phyloP scores from a whole-genome alignment of 2,329 filamentous ascomycete species.

The Hypoxylon sp. region DNA sequence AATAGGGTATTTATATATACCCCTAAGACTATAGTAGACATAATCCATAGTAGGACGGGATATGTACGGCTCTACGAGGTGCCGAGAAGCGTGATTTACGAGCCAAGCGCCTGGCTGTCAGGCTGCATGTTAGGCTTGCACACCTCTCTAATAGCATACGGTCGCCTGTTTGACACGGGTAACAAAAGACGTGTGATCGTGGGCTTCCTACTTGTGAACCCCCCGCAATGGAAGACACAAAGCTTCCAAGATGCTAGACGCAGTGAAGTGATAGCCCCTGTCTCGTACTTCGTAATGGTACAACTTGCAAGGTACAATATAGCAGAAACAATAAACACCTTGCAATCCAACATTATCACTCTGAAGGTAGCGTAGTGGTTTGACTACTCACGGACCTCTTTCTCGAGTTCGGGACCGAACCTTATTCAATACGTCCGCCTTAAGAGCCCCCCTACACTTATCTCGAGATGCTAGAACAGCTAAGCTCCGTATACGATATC shows the following conservation, averaged over 20 bases:
- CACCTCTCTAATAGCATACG: slow-evolving; percentile 13
- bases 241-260: neutral
- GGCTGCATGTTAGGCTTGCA: slow-evolving; percentile 12
- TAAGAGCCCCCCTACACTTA: slow-evolving; percentile 13
- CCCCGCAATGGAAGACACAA: slow-evolving; percentile 24
- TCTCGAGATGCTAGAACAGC: neutral
- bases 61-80: neutral
- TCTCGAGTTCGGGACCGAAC: slow-evolving; percentile 22
- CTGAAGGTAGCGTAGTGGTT: neutral
- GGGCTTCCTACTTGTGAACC: slow-evolving; percentile 19
- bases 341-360: slow-evolving; percentile 4
- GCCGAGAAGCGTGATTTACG: slow-evolving; percentile 1
- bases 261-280: neutral
- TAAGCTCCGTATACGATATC: slow-evolving; percentile 5
- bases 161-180: slow-evolving; percentile 20
- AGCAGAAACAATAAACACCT: slow-evolving; percentile 6
- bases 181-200: slow-evolving; percentile 8
- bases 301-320: slow-evolving; percentile 4
- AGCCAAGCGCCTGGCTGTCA: slow-evolving; percentile 18
- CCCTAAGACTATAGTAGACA: no score
- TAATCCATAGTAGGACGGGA: neutral
- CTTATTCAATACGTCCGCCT: neutral
- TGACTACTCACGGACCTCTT: slow-evolving; percentile 5
- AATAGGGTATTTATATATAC: no score
- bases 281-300: slow-evolving; percentile 24